Percentiles rank a stretch among this genome's conserved stretches.
Evolutionary conservation across 495 filamentous ascomycete species (phyloP).

Genomic region (Physcia stellaris): DNA sequence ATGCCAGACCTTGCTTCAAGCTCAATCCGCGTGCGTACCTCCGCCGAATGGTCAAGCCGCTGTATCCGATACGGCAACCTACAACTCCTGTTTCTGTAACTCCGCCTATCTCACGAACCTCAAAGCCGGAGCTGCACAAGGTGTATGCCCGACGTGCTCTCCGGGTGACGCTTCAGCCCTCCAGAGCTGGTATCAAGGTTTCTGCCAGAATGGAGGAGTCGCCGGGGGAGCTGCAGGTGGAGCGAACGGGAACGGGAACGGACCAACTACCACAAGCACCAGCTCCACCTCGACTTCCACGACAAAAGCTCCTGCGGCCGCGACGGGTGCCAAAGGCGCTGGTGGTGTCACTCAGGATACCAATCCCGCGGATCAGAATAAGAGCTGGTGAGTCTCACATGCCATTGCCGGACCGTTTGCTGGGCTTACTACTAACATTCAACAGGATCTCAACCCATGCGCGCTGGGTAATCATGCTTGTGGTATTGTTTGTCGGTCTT

Average conservation of each 20-base stretch:
- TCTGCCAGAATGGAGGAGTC: constrained; percentile 18
- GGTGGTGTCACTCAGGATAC: neutral
- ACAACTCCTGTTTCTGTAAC: constrained; percentile 43
- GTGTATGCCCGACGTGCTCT: constrained; percentile 9
- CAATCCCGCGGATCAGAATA: neutral
- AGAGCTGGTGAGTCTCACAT: constrained; percentile 9
- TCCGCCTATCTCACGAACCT: constrained; percentile 28
- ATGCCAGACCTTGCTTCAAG: constrained; percentile 31
- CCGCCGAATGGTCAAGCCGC: constrained; percentile 15
- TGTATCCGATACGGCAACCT: constrained; percentile 21
- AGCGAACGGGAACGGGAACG: constrained; percentile 10
- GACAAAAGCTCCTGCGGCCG: constrained; percentile 13
- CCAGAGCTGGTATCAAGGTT: constrained; percentile 35
- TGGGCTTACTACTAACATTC: neutral
- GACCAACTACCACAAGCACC: constrained; percentile 9
- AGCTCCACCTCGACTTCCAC: constrained; percentile 14
- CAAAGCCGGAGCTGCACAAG: constrained; percentile 16
- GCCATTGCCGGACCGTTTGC: neutral
- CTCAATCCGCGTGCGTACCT: constrained; percentile 31
- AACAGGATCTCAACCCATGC: constrained; percentile 37
- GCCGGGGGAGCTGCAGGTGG: constrained; percentile 15
- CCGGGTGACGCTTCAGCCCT: constrained; percentile 17
- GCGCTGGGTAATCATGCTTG: constrained; percentile 40
- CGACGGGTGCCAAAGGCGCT: constrained; percentile 16
- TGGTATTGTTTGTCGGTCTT: constrained; percentile 36